phyloP scores from a whole-genome alignment of 345 rosid species.

The Noccaea bulbosa region DNA sequence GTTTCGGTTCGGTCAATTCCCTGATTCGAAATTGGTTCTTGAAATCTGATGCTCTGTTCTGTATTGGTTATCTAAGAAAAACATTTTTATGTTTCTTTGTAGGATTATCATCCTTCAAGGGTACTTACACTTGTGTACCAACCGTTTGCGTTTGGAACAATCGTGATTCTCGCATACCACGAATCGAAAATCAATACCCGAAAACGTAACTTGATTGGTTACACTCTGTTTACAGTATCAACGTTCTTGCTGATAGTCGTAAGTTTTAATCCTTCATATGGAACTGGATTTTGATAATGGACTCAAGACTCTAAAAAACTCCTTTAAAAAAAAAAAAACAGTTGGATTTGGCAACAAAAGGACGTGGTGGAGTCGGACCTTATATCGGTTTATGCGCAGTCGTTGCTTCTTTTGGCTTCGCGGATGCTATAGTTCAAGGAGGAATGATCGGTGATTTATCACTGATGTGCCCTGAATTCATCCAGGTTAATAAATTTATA shows the following conservation, averaged over 20 bases:
- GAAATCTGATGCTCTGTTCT: slow-evolving; percentile 1
- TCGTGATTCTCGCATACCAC: slow-evolving; percentile 58
- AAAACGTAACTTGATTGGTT: slow-evolving; percentile 70
- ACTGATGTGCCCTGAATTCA: slow-evolving; percentile 84
- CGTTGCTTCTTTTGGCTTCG: slow-evolving; percentile 75
- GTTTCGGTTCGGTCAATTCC: slow-evolving; percentile 42
- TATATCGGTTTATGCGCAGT: slow-evolving; percentile 66
- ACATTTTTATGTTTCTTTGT: slow-evolving; percentile 24
- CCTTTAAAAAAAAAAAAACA: slow-evolving; percentile 34
- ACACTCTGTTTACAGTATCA: slow-evolving; percentile 58
- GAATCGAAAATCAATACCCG: slow-evolving; percentile 79
- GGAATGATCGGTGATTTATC: slow-evolving; percentile 92
- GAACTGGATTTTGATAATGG: neutral
- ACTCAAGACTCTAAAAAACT: neutral
- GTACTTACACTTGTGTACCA: slow-evolving; percentile 83
- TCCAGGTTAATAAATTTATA: slow-evolving; percentile 56
- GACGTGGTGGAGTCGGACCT: slow-evolving; percentile 80
- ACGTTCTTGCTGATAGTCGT: slow-evolving; percentile 75
- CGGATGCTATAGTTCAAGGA: slow-evolving; percentile 93
- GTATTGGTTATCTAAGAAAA: neutral
- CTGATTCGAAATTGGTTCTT: neutral
- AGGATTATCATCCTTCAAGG: slow-evolving; percentile 94
- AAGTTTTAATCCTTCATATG: slow-evolving; percentile 41
- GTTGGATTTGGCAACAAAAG: slow-evolving; percentile 82
- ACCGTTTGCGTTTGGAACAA: slow-evolving; percentile 76